Evolutionary conservation across 2,329 filamentous ascomycete species (phyloP).

Genomic region (Hypoxylon sp.): DNA sequence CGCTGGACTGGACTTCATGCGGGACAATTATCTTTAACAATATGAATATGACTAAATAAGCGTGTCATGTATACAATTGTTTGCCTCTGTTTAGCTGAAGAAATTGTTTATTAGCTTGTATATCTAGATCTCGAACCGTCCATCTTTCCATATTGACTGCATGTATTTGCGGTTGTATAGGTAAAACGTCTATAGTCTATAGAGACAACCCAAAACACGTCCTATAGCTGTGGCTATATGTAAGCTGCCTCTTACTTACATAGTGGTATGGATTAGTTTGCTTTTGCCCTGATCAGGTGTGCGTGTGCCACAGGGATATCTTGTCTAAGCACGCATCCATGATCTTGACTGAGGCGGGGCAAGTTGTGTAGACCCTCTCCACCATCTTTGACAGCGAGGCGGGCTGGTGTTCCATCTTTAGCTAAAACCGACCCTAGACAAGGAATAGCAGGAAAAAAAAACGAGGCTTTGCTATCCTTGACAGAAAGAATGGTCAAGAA

Average conservation of each 20-base stretch:
- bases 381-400: slow-evolving; percentile 31
- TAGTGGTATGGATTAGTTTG: slow-evolving; percentile 31
- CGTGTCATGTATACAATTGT: slow-evolving; percentile 5
- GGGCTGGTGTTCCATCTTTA: slow-evolving; percentile 16
- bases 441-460: slow-evolving; percentile 10
- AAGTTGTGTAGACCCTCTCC: slow-evolving; percentile 11
- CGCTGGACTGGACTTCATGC: neutral
- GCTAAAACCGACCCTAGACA: slow-evolving; percentile 29
- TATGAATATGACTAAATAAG: slow-evolving; percentile 2
- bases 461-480: slow-evolving; percentile 34
- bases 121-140: neutral
- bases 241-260: neutral
- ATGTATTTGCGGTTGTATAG: neutral
- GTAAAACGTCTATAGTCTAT: neutral
- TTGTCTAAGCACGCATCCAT: slow-evolving; percentile 25
- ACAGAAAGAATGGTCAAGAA: slow-evolving; percentile 13
- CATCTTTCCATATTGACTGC: neutral
- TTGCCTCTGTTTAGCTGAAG: slow-evolving; percentile 2
- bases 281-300: slow-evolving; percentile 38
- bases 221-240: slow-evolving; percentile 16
- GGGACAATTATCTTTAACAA: slow-evolving; percentile 4
- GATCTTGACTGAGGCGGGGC: slow-evolving; percentile 32
- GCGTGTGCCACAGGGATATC: slow-evolving; percentile 29
- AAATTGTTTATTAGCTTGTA: neutral
- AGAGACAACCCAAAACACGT: slow-evolving; percentile 10